A percentile compares a stretch with the other conserved stretches of the same genome.
phyloP scores from a whole-genome alignment of 176 grass and related monocot genomes.

The Paspalum notatum region DNA sequence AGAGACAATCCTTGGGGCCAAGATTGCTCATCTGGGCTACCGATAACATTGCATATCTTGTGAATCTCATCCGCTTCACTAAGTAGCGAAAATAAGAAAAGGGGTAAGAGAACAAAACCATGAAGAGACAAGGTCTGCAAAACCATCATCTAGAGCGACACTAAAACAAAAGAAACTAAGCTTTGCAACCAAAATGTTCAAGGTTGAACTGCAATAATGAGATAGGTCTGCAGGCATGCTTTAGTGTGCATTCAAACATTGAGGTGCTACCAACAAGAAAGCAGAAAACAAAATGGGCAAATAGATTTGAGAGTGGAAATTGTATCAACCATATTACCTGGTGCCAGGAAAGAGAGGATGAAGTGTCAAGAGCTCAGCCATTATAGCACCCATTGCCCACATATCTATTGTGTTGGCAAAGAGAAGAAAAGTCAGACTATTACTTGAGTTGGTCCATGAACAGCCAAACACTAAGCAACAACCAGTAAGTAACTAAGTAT shows the following conservation, averaged over 20 bases:
- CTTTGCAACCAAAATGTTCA: conserved; percentile 10
- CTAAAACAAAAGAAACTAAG: conserved; percentile 12
- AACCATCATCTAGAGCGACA: not conserved
- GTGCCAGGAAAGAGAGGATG: conserved; percentile 95
- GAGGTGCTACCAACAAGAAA: not conserved
- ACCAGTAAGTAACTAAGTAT: no score
- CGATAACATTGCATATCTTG: conserved; percentile 94
- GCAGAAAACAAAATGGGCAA: not conserved
- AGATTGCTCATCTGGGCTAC: conserved; percentile 77
- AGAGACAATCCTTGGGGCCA: conserved; percentile 89
- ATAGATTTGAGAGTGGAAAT: not conserved
- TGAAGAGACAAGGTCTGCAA: not conserved
- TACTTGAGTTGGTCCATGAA: not conserved
- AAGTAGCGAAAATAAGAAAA: conserved; percentile 33
- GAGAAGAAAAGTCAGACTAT: conserved; percentile 37
- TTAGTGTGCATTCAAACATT: not conserved
- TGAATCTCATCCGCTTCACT: conserved; percentile 96
- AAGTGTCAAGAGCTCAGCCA: conserved; percentile 94
- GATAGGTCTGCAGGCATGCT: not conserved
- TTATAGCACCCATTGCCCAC: conserved; percentile 99
- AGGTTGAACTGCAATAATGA: not conserved
- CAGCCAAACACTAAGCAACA: conserved; percentile 23
- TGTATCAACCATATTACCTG: conserved; percentile 62
- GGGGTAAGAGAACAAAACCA: conserved; percentile 27
- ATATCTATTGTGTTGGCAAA: conserved; percentile 70